These are phyloP conservation scores for Hyaloscypha hepaticicola DNA, from an alignment of 495 filamentous ascomycete species.

Conservation along the genomic window DNA sequence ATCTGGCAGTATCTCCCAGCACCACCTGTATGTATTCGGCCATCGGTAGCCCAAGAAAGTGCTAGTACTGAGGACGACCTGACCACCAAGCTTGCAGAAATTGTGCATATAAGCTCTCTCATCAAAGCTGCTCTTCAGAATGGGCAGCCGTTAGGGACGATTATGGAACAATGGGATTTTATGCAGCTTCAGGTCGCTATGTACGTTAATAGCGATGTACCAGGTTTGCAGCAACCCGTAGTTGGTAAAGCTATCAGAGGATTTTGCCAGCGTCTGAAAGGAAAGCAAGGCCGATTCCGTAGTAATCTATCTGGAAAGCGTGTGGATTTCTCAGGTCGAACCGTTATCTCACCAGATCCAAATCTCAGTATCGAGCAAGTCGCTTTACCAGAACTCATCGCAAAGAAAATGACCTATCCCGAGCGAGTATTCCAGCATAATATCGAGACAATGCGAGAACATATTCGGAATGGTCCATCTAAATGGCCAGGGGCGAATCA, in stretches of 20 bases:
- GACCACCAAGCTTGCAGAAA: constrained; percentile 90
- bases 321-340: constrained; percentile 96
- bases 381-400: constrained; percentile 83
- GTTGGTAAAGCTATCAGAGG: constrained; percentile 82
- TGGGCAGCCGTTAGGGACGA: constrained; percentile 77
- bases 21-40: constrained; percentile 88
- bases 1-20: constrained; percentile 96
- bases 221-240: constrained; percentile 72
- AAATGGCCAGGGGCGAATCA: constrained; percentile 86
- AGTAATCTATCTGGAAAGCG: constrained; percentile 96
- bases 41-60: constrained; percentile 85
- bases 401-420: constrained; percentile 91
- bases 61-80: constrained; percentile 95
- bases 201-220: constrained; percentile 97
- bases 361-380: constrained; percentile 93
- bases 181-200: constrained; percentile 91
- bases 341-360: constrained; percentile 95
- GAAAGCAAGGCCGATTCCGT: constrained; percentile 95
- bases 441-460: constrained; percentile 70
- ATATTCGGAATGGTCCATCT: constrained; percentile 68
- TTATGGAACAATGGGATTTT: constrained; percentile 99
- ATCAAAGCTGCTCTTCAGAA: constrained; percentile 75
- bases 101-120: constrained; percentile 81
- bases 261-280: constrained; percentile 92
- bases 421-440: constrained; percentile 82